phyloP scores from a whole-genome alignment of 371 early-diverging fungal species.

The Lichtheimia corymbifera region DNA sequence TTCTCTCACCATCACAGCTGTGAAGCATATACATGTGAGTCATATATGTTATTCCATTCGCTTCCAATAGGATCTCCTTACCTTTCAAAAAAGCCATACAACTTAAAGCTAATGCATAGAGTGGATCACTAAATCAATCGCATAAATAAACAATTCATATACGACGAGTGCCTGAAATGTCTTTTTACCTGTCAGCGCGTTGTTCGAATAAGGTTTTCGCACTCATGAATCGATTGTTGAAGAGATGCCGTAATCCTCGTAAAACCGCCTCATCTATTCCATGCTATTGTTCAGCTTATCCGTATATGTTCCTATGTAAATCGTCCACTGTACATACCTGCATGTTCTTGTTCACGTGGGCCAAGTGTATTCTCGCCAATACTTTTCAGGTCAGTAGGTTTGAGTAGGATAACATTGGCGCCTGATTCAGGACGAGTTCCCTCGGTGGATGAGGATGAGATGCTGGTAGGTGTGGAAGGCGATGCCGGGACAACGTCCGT shows the following conservation, averaged over 20 bases:
- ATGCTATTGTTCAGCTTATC: neutral
- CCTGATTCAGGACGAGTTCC: constrained; percentile 13
- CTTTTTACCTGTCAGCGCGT: constrained; percentile 25
- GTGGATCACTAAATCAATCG: constrained; percentile 32
- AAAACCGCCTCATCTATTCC: constrained; percentile 25
- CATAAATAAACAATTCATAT: neutral
- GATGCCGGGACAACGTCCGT: constrained; percentile 12
- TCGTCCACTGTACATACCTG: constrained; percentile 29
- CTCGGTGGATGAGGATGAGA: neutral
- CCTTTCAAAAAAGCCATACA: constrained; percentile 54
- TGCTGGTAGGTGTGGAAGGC: constrained; percentile 6
- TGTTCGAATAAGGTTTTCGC: constrained; percentile 42
- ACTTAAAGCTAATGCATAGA: constrained; percentile 47
- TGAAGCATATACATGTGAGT: neutral
- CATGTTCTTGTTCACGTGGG: constrained; percentile 54
- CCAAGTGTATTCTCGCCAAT: constrained; percentile 40
- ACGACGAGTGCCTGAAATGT: neutral
- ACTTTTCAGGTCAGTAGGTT: constrained; percentile 20
- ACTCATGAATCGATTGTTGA: constrained; percentile 48
- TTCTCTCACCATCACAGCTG: constrained; percentile 40
- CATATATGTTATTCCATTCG: too few relatives aligned
- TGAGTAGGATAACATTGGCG: constrained; percentile 21
- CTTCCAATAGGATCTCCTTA: constrained; percentile 9
- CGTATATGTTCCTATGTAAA: neutral
- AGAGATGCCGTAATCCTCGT: constrained; percentile 30